Evolutionary conservation across 2,329 filamentous ascomycete species (phyloP).

Genomic region (Mollisia scopiformis): DNA sequence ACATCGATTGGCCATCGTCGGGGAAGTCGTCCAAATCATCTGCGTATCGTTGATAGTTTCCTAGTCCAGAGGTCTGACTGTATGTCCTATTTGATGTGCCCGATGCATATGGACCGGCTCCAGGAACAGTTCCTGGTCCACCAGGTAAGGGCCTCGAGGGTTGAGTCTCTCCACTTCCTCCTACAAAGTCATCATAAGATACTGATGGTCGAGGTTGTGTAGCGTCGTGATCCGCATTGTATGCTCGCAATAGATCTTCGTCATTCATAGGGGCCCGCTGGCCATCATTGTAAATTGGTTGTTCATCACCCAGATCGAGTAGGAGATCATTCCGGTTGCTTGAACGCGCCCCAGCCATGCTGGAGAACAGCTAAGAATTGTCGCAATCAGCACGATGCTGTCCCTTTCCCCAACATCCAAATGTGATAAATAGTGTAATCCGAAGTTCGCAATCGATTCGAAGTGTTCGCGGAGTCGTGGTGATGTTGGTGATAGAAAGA

Average conservation of each 20-base stretch:
- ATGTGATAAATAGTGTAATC: background rate
- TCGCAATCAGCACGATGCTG: slow-evolving; percentile 31
- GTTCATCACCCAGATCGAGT: slow-evolving; percentile 74
- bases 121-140: slow-evolving; percentile 34
- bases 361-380: slow-evolving; percentile 37
- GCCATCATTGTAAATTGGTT: slow-evolving; percentile 73
- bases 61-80: slow-evolving; percentile 78
- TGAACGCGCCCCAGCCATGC: slow-evolving; percentile 65
- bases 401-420: slow-evolving; percentile 24
- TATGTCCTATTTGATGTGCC: slow-evolving; percentile 27
- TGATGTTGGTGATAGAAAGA: slow-evolving; percentile 7
- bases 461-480: slow-evolving; percentile 2
- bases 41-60: slow-evolving; percentile 91
- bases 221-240: slow-evolving; percentile 63
- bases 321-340: slow-evolving; percentile 59
- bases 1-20: slow-evolving; percentile 78
- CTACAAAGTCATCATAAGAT: slow-evolving; percentile 95
- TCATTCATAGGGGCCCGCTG: slow-evolving; percentile 80
- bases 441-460: background rate
- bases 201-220: slow-evolving; percentile 76
- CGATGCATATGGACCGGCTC: slow-evolving; percentile 30
- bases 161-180: slow-evolving; percentile 58
- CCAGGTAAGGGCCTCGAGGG: slow-evolving; percentile 44
- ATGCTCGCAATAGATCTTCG: slow-evolving; percentile 76
- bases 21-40: slow-evolving; percentile 82